phyloP scores from a whole-genome alignment of 2,329 filamentous ascomycete genomes.

The Exophiala spinifera region DNA sequence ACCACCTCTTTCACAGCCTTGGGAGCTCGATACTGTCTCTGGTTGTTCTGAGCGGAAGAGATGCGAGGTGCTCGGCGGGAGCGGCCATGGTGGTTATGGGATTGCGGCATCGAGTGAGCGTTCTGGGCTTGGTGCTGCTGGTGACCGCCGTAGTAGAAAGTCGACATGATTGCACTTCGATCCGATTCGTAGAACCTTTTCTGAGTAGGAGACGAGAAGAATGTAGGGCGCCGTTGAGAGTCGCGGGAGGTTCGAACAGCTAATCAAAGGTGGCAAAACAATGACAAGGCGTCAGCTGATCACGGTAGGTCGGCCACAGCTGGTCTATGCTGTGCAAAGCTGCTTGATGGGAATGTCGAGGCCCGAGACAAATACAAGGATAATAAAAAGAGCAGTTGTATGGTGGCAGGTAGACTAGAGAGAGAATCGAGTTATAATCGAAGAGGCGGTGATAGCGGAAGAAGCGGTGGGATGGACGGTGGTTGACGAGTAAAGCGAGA shows the following conservation, averaged over 20 bases:
- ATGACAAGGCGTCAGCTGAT: conserved; percentile 18
- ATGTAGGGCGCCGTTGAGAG: conserved; percentile 8
- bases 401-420: not conserved
- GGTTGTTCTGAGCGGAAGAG: conserved; percentile 74
- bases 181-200: conserved; percentile 15
- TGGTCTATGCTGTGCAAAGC: not conserved
- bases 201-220: not conserved
- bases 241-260: conserved; percentile 9
- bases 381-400: not conserved
- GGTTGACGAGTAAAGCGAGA: conserved; percentile 8
- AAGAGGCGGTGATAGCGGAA: conserved; percentile 4
- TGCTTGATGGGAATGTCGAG: not conserved
- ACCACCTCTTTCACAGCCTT: conserved; percentile 78
- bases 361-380: not conserved
- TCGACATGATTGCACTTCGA: conserved; percentile 40
- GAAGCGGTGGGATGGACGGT: conserved; percentile 2
- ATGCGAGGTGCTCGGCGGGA: conserved; percentile 80
- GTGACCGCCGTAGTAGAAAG: conserved; percentile 45
- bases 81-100: conserved; percentile 61
- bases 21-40: conserved; percentile 82
- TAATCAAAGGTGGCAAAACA: conserved; percentile 27
- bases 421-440: not conserved
- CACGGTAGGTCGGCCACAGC: not conserved
- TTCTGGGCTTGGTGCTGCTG: conserved; percentile 54
- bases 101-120: conserved; percentile 38